phyloP scores from a whole-genome alignment of 345 rosid species.

The Geranium brycei region DNA sequence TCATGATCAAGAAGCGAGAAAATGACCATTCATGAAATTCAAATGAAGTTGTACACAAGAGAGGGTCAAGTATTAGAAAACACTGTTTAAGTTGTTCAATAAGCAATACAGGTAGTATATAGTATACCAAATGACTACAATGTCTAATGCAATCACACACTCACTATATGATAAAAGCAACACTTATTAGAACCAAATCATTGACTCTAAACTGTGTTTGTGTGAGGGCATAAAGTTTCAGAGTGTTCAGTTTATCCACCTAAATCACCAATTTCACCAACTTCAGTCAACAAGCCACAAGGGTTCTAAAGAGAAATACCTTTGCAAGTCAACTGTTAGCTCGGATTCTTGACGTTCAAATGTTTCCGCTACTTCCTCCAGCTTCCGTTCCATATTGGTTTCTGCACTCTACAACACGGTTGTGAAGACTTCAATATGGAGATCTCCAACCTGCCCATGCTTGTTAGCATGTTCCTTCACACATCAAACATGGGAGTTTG shows the following conservation, averaged over 20 bases:
- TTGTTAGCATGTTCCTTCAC: neutral
- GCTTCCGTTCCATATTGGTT: neutral
- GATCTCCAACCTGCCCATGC: neutral
- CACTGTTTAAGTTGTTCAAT: too few species aligned
- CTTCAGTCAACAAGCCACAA: neutral
- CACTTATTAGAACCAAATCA: neutral
- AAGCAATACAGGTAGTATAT: neutral
- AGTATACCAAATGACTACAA: neutral
- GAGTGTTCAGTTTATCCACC: neutral
- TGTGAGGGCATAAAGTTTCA: neutral
- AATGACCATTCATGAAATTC: neutral
- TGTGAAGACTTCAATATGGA: too few species aligned
- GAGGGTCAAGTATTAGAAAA: too few species aligned
- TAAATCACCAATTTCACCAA: neutral
- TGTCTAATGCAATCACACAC: neutral
- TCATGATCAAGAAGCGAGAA: neutral
- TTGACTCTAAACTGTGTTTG: neutral
- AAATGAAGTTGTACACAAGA: neutral
- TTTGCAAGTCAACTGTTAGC: neutral
- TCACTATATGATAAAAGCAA: neutral
- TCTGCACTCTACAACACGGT: neutral
- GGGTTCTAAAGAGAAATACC: neutral
- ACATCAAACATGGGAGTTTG: slow-evolving; percentile 10
- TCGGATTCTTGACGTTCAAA: too few species aligned
- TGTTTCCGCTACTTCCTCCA: too few species aligned